Conservation (phyloP, 129 eudicot genomes). For the Pseudognaphalium luteoalbum region DNA sequence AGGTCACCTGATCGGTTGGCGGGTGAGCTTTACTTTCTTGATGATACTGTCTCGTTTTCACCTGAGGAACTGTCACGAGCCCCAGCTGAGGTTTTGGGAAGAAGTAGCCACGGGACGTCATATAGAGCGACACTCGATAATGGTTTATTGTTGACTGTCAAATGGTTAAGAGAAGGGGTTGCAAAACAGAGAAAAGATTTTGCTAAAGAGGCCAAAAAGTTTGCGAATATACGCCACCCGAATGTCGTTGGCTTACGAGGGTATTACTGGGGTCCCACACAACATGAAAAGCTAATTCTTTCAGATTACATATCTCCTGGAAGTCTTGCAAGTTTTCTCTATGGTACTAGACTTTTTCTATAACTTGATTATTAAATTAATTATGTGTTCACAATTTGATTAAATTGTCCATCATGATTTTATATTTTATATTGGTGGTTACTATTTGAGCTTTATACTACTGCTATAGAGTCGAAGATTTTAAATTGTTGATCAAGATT, state of each 20-base stretch:
- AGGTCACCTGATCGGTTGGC: slow-evolving; percentile 87
- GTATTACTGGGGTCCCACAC: slow-evolving; percentile 99
- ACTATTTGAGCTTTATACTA: not conserved
- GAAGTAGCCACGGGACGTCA: slow-evolving; percentile 99
- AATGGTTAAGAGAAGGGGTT: slow-evolving; percentile 99
- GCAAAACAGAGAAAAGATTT: slow-evolving; percentile 97
- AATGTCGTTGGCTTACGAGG: slow-evolving; percentile 98
- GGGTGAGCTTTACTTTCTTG: slow-evolving; percentile 91
- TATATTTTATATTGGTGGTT: not conserved
- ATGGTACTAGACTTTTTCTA: slow-evolving; percentile 54
- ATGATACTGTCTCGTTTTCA: slow-evolving; percentile 78
- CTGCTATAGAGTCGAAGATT: not conserved
- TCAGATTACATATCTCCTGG: slow-evolving; percentile 95
- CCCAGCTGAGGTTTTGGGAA: slow-evolving; percentile 95
- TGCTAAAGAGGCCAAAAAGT: slow-evolving; percentile 93
- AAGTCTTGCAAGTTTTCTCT: slow-evolving; percentile 91
- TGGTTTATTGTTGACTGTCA: slow-evolving; percentile 88
- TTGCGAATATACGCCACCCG: slow-evolving; percentile 92
- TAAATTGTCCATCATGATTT: not conserved
- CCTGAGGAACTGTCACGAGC: slow-evolving; percentile 93
- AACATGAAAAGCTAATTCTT: slow-evolving; percentile 94
- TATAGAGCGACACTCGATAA: slow-evolving; percentile 87
- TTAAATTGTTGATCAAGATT: not conserved
- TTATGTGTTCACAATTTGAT: not conserved
- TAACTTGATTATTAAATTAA: not conserved